These are phyloP conservation scores for Mallotus repandus DNA, from an alignment of 441 rosid genomes.

Conservation along the genomic window DNA sequence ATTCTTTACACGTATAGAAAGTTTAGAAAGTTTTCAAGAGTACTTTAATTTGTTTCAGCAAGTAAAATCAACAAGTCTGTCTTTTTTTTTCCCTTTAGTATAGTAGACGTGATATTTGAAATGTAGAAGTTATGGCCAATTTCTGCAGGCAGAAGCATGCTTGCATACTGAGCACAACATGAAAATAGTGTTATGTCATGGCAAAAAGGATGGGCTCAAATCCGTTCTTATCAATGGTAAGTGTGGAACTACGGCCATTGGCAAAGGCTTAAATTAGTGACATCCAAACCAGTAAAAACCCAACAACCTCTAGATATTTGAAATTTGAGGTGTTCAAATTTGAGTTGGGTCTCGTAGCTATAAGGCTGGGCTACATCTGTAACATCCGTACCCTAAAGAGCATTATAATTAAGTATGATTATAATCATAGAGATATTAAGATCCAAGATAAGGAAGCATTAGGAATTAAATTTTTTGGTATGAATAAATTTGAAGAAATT, in stretches of 20 bases:
- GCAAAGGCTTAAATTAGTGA: background rate
- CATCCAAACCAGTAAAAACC: background rate
- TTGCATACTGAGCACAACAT: background rate
- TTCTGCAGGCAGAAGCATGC: background rate
- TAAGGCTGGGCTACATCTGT: too few relatives aligned
- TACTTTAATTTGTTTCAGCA: background rate
- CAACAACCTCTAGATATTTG: conserved; percentile 14
- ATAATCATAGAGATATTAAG: too few relatives aligned
- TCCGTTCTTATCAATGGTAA: background rate
- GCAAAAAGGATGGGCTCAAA: background rate
- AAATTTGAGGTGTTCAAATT: too few relatives aligned
- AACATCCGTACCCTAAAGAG: too few relatives aligned
- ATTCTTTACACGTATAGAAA: background rate
- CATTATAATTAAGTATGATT: too few relatives aligned
- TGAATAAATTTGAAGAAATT: too few relatives aligned
- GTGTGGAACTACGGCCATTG: background rate
- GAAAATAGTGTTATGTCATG: background rate
- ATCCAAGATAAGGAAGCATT: too few relatives aligned
- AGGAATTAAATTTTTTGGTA: too few relatives aligned
- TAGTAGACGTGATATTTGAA: background rate
- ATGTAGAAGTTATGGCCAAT: background rate
- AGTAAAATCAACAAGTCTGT: background rate
- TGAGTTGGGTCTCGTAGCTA: too few relatives aligned
- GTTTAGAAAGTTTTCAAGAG: background rate
- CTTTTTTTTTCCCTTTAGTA: background rate